Conservation (phyloP, 2,329 filamentous ascomycete species). For the Apiospora sp. region DNA sequence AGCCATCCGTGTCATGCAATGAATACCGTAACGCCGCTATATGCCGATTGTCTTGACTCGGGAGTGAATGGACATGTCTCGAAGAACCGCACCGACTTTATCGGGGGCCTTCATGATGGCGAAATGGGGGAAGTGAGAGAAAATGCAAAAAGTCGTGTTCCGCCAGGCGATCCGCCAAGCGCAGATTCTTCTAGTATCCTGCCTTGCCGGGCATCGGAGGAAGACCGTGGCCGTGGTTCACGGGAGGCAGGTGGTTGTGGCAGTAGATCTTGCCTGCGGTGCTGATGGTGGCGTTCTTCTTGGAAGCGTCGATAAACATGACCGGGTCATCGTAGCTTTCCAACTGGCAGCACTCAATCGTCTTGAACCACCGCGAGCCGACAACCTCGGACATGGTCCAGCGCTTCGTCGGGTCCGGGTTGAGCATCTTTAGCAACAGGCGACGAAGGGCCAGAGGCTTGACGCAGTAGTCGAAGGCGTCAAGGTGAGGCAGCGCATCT, state of each 20-base stretch:
- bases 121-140: background rate
- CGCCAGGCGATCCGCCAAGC: background rate
- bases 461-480: conserved; percentile 69
- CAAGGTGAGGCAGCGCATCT: conserved; percentile 70
- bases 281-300: conserved; percentile 56
- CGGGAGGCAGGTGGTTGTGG: conserved; percentile 64
- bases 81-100: background rate
- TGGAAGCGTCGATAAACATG: conserved; percentile 68
- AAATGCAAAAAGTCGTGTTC: background rate
- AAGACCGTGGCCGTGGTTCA: conserved; percentile 54
- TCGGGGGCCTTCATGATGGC: conserved; percentile 5
- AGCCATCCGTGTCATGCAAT: background rate
- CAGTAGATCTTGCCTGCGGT: conserved; percentile 61
- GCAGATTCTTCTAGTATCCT: conserved; percentile 52
- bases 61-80: background rate
- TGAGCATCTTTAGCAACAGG: conserved; percentile 81
- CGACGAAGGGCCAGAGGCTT: conserved; percentile 74
- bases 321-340: conserved; percentile 71
- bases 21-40: conserved; percentile 19
- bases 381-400: conserved; percentile 74
- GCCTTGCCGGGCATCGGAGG: conserved; percentile 63
- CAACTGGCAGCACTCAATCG: conserved; percentile 79
- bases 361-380: conserved; percentile 75
- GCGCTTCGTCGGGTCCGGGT: conserved; percentile 77
- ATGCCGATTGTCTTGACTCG: background rate